A percentile compares a stretch with the other conserved stretches of the same genome.
Conservation (phyloP, 345 rosid species). For the Heritiera littoralis region DNA sequence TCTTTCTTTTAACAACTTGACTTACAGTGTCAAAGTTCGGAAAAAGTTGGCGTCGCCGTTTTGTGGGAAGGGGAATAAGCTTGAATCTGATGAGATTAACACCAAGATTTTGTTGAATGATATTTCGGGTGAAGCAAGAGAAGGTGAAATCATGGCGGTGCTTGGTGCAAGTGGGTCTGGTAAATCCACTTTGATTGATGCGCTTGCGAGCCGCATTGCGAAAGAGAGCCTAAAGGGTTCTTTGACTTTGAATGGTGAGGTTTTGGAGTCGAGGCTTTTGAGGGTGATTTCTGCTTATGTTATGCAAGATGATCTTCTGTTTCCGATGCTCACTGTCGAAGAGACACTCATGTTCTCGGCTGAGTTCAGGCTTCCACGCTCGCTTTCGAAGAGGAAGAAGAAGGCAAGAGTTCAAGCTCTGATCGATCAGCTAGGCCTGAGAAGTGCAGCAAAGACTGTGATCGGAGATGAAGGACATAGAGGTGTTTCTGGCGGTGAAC, state of each 20-base stretch:
- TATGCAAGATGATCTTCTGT: conserved; percentile 92
- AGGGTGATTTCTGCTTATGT: conserved; percentile 94
- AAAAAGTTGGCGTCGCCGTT: conserved; percentile 39
- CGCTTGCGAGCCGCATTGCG: conserved; percentile 76
- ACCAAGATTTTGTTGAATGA: conserved; percentile 53
- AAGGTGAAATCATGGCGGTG: conserved; percentile 91
- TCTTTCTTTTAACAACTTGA: conserved; percentile 67
- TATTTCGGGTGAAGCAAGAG: conserved; percentile 63
- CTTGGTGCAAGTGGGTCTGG: conserved; percentile 97
- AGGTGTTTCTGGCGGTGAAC: conserved; percentile 92
- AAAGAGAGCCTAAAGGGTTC: conserved; percentile 78
- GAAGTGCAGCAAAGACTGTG: conserved; percentile 77
- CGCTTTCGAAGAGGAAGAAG: conserved; percentile 72
- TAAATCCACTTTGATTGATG: conserved; percentile 87
- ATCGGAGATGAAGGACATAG: conserved; percentile 96
- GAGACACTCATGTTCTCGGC: conserved; percentile 95
- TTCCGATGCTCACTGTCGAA: conserved; percentile 91
- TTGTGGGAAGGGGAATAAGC: conserved; percentile 22
- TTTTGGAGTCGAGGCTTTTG: conserved; percentile 64
- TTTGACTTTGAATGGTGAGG: conserved; percentile 74
- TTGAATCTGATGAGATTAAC: conserved; percentile 26
- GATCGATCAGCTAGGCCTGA: conserved; percentile 80
- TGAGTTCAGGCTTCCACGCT: conserved; percentile 89
- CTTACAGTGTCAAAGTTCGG: conserved; percentile 60
- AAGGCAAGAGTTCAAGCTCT: conserved; percentile 76